Base-by-base conservation (phyloP, 306 rosid species). In the Ammopiptanthus mongolicus region DNA sequence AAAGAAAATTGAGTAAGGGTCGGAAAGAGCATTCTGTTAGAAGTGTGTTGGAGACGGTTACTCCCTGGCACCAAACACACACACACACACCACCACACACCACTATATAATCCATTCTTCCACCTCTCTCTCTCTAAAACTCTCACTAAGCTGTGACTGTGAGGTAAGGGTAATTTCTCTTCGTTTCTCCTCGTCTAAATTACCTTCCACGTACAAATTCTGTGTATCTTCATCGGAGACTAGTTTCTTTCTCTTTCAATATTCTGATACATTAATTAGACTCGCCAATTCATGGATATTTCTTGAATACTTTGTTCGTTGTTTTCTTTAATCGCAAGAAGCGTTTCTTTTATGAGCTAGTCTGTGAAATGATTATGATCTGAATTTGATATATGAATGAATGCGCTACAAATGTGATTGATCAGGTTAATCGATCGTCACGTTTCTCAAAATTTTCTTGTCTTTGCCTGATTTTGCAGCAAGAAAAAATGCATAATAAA, bases 401-500 rank as follows among this genome's bases (percentile, higher is more conserved):
- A 67, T 39, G 31, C 11, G 39, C 39, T 5, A 23, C 5, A 41
- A 65, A 65, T 22, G 51, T 22, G 37, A 42, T 4, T 23, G 70
- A 74, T 55, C 44, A 41, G 18, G 64, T 53, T 78, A 70, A 51
- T 66, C 34, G 50, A 37, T 65, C 17, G 28, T 67, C 29, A 29
- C 23, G 37, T 13, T 58, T 70, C 56, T 50, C 15, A 65, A 23
- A 53, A 13, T 55, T 14, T 15, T 48, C 22, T 4, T 34, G 6
- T 53, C 18, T 74, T 69, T 64, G 17, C 5, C 10, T 69, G 47
- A 1, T 67, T 64, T 64, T 63, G 74, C 69, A 76, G 74, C 50
- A 34, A 53, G 37, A 52, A 71, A 69, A 59, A 75, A 90, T 91
- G 97, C 91, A 76, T 44, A 84, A 69, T 51, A 75, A 72, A 62